These are phyloP conservation scores for Pythium sp. DNA, from an alignment of 352 stramenopile species.

Conservation along the genomic window DNA sequence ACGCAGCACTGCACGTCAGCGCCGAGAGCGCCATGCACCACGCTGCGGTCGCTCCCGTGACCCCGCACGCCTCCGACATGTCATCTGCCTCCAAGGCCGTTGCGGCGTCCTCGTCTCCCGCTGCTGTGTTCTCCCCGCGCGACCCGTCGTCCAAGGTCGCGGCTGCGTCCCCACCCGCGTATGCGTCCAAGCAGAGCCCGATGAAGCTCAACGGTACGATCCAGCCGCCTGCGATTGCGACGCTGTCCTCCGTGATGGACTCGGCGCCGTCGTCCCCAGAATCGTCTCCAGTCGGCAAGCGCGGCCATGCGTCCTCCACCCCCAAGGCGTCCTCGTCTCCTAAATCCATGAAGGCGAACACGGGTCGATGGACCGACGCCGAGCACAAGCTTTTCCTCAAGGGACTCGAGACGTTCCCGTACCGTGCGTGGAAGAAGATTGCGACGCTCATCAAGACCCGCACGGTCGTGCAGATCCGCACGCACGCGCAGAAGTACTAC, in stretches of 20 bases:
- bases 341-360: conserved; percentile 60
- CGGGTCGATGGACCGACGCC: conserved; percentile 80
- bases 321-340: conserved; percentile 13
- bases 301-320: conserved; percentile 2
- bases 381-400: conserved; percentile 89
- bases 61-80: conserved; percentile 30
- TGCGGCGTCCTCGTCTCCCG: conserved; percentile 1
- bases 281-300: conserved; percentile 15
- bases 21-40: conserved; percentile 18
- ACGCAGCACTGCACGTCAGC: conserved; percentile 21
- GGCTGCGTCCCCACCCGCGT: conserved; percentile 9
- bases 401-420: conserved; percentile 82
- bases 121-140: conserved; percentile 46
- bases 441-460: conserved; percentile 92
- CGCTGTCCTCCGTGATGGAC: conserved; percentile 9
- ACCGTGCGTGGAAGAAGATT: conserved; percentile 92
- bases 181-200: conserved; percentile 10
- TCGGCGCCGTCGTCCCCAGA: conserved; percentile 11
- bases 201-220: not conserved
- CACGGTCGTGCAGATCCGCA: conserved; percentile 89
- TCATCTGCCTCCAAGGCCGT: not conserved
- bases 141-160: conserved; percentile 49
- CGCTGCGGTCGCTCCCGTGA: conserved; percentile 33
- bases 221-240: conserved; percentile 15
- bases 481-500: conserved; percentile 88